Conservation (phyloP, 2,329 filamentous ascomycete genomes). For the Pseudogymnoascus sp. region DNA sequence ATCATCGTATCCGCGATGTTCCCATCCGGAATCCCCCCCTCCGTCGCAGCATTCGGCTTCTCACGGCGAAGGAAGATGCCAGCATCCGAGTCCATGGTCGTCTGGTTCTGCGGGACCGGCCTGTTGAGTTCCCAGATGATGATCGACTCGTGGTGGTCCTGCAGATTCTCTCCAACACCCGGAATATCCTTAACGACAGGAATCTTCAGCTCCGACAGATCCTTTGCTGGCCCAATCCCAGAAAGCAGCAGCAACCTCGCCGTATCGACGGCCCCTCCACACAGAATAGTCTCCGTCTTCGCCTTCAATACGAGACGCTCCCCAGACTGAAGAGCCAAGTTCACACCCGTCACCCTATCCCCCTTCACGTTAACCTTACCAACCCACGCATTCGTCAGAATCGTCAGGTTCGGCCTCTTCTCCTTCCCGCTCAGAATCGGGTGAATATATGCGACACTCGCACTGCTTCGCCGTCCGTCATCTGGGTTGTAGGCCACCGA, state of each 20-base stretch:
- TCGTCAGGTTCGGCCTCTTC: constrained; percentile 71
- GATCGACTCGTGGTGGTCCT: constrained; percentile 29
- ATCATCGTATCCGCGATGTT: constrained; percentile 84
- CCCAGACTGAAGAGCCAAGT: constrained; percentile 51
- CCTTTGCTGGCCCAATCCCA: constrained; percentile 28
- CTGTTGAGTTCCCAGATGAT: constrained; percentile 44
- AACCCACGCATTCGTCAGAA: constrained; percentile 84
- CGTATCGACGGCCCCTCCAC: constrained; percentile 30
- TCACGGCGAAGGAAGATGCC: constrained; percentile 69
- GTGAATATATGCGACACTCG: constrained; percentile 87
- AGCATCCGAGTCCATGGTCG: constrained; percentile 43
- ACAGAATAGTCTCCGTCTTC: constrained; percentile 58
- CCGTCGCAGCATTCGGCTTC: constrained; percentile 50
- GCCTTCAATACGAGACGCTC: constrained; percentile 48
- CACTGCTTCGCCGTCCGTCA: constrained; percentile 72
- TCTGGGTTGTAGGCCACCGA: constrained; percentile 87
- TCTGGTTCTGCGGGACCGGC: constrained; percentile 29
- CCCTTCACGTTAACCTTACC: constrained; percentile 66
- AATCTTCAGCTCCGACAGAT: constrained; percentile 27
- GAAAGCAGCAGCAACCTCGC: constrained; percentile 32
- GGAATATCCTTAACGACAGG: constrained; percentile 25
- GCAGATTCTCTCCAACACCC: constrained; percentile 30
- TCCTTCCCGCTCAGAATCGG: constrained; percentile 79
- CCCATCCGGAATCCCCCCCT: constrained; percentile 50
- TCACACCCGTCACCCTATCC: constrained; percentile 63